Conservation (phyloP, 306 rosid species). For the Ammopiptanthus mongolicus region DNA sequence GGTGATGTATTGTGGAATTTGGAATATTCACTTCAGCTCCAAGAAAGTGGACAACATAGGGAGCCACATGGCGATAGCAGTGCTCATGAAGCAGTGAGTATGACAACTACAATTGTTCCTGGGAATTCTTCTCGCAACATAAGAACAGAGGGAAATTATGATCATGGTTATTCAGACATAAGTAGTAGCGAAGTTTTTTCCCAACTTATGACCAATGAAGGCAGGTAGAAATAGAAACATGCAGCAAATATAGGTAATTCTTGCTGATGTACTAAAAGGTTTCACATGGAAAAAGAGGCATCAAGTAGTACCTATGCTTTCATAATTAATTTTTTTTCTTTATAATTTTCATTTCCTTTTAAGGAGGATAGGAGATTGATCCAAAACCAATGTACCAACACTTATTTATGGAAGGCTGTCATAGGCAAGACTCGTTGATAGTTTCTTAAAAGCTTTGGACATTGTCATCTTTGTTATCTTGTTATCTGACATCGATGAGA, state of each 20-base stretch:
- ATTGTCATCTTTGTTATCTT: neutral
- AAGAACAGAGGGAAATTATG: slow-evolving; percentile 36
- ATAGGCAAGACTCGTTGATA: slow-evolving; percentile 2
- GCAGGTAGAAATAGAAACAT: slow-evolving; percentile 49
- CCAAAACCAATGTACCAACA: slow-evolving; percentile 1
- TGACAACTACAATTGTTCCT: slow-evolving; percentile 17
- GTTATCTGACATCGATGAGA: slow-evolving; percentile 21
- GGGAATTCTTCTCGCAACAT: slow-evolving; percentile 26
- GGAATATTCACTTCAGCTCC: slow-evolving; percentile 82
- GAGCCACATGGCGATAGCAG: slow-evolving; percentile 22
- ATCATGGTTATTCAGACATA: slow-evolving; percentile 33
- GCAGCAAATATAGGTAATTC: slow-evolving; percentile 17
- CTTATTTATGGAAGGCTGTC: neutral
- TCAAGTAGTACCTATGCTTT: neutral
- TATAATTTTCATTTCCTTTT: neutral
- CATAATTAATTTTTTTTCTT: neutral
- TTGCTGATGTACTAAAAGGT: neutral
- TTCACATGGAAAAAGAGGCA: slow-evolving; percentile 21
- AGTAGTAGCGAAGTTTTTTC: slow-evolving; percentile 66
- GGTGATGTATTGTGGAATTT: slow-evolving; percentile 91
- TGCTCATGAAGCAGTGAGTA: slow-evolving; percentile 14
- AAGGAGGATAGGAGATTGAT: neutral
- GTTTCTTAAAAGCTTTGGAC: slow-evolving; percentile 11
- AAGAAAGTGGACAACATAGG: slow-evolving; percentile 40
- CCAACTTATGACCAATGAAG: slow-evolving; percentile 67